Conservation (phyloP, 306 rosid species). For the Pterocarpus macrocarpus region DNA sequence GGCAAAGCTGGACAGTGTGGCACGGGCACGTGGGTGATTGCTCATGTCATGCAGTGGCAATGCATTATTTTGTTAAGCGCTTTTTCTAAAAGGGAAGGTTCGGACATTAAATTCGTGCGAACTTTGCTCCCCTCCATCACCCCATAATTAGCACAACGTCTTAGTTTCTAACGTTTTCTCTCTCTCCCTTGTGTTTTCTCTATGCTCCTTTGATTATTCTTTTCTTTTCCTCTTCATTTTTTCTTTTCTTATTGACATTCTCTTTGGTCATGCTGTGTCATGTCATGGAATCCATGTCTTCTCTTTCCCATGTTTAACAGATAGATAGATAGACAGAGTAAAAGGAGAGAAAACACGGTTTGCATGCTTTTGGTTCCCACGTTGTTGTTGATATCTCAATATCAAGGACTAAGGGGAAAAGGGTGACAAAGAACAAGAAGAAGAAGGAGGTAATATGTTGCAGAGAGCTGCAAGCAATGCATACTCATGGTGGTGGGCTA, state of each 20-base stretch:
- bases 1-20: slow-evolving; percentile 36
- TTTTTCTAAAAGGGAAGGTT: slow-evolving; percentile 40
- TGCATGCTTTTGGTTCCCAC: slow-evolving; percentile 50
- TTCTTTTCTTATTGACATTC: slow-evolving; percentile 12
- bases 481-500: slow-evolving; percentile 99
- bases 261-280: slow-evolving; percentile 19
- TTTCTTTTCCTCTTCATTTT: not conserved
- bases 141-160: slow-evolving; percentile 62
- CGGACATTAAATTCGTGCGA: slow-evolving; percentile 64
- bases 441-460: slow-evolving; percentile 62
- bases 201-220: slow-evolving; percentile 34
- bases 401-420: slow-evolving; percentile 40
- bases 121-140: slow-evolving; percentile 90
- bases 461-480: slow-evolving; percentile 99
- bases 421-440: not conserved
- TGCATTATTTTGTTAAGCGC: not conserved
- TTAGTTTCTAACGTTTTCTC: slow-evolving; percentile 55
- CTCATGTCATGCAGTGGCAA: not conserved
- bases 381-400: slow-evolving; percentile 34
- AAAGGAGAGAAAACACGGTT: slow-evolving; percentile 37
- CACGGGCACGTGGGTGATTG: slow-evolving; percentile 42
- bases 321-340: slow-evolving; percentile 35
- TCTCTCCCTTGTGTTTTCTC: slow-evolving; percentile 10
- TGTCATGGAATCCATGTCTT: slow-evolving; percentile 58
- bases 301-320: slow-evolving; percentile 45